Base-by-base conservation (phyloP, 306 rosid genomes). In the Castanospermum australe region DNA sequence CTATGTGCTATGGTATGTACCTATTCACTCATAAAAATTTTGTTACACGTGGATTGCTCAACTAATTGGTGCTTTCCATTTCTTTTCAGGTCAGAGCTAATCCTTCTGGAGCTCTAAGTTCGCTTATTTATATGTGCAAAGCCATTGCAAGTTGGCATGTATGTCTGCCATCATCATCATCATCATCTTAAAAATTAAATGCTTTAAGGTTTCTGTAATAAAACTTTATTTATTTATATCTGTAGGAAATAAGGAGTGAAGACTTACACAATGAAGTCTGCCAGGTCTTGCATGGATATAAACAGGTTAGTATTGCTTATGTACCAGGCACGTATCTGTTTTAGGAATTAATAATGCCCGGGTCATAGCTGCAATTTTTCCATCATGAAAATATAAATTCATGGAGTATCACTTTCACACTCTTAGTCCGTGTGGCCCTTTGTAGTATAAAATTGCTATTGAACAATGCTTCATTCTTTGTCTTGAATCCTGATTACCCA, bases 111-210 rank as follows among this genome's bases (percentile, higher is more conserved):
- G 97, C 94, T 78, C 57, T 96, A 73, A 89, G 87, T 76, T 96
- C 98, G 8, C 90, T 96, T 47, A 79, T 89, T 57, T 84, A 74
- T 81, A 82, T 96, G 89, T 96, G 96, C 88, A 89, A 86, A 87
- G 99, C 99, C 39, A 90, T 96, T 84, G 99, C 98, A 74, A 96
- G 99, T 89, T 96, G 99, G 99, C 93, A 96, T 81, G 99, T 96
- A 91, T 84, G 99, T 76, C 73, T 82, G 28, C 69, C 56, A 18
- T 25, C 39, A 13, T 47, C 22, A 42, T 76, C 78, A 50, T 72
- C 45, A 48, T 8, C 32, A 6, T 78, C 60, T 56, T 56, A 72
- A 18, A 52, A 69, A 21, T 77, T 57, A 48, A 67, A 73, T 35
- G 55, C 47, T 22, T 18, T 57, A 9, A 20, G 56, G 56, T 45